phyloP scores from a whole-genome alignment of 768 basidiomycete genomes.

The Serendipita sp. region DNA sequence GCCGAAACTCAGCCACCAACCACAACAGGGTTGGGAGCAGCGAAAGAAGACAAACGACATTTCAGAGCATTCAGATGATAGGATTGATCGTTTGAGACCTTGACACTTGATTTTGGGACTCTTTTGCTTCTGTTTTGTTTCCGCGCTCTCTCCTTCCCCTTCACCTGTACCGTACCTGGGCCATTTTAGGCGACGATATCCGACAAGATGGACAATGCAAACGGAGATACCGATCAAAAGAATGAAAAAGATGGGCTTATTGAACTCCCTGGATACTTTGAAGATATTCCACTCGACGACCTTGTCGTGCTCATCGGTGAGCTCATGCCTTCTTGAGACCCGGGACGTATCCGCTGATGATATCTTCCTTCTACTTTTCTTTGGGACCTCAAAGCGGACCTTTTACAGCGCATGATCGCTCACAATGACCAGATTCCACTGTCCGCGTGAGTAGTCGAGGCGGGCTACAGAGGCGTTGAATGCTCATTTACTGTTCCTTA shows the following conservation, averaged over 20 bases:
- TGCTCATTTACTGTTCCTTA: conserved; percentile 18
- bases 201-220: too few relatives aligned
- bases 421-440: conserved; percentile 96
- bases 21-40: too few relatives aligned
- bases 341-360: not conserved
- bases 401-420: conserved; percentile 85
- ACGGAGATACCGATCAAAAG: too few relatives aligned
- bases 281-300: conserved; percentile 66
- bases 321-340: not conserved
- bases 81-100: too few relatives aligned
- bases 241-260: conserved; percentile 18
- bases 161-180: too few relatives aligned
- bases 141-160: too few relatives aligned
- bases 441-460: conserved; percentile 42
- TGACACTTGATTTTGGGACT: too few relatives aligned
- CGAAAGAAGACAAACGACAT: too few relatives aligned
- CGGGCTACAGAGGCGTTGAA: conserved; percentile 13
- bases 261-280: conserved; percentile 69
- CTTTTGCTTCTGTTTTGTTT: too few relatives aligned
- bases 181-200: too few relatives aligned
- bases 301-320: conserved; percentile 81
- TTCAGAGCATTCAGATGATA: too few relatives aligned
- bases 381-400: conserved; percentile 54
- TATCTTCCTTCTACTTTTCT: not conserved
- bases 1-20: too few relatives aligned